Percentiles rank a stretch among this genome's conserved stretches.
phyloP scores from a whole-genome alignment of 345 rosid genomes.

The Populus nigra region DNA sequence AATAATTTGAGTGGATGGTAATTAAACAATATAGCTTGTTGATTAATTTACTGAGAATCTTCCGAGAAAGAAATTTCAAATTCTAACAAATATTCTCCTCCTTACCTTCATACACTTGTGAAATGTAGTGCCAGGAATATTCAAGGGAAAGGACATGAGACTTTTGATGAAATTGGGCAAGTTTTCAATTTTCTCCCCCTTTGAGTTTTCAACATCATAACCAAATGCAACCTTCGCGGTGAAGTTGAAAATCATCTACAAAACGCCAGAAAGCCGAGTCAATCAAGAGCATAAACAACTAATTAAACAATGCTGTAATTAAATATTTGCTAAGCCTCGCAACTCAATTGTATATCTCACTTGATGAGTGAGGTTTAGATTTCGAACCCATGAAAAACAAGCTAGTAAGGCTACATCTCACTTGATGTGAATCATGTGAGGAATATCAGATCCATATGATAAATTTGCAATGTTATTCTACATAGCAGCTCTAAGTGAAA shows the following conservation, averaged over 20 bases:
- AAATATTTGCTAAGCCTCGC: neutral
- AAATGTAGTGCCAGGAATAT: constrained; percentile 37
- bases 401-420: no score
- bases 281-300: neutral
- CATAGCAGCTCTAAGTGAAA: neutral
- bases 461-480: no score
- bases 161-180: constrained; percentile 3
- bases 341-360: neutral
- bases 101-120: constrained; percentile 37
- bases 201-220: constrained; percentile 14
- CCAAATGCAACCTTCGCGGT: constrained; percentile 20
- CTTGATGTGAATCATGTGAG: neutral
- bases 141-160: constrained; percentile 34
- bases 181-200: constrained; percentile 11
- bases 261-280: neutral
- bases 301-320: neutral
- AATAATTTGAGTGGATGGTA: neutral
- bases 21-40: neutral
- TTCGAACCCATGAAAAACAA: neutral
- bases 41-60: neutral
- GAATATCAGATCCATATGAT: no score
- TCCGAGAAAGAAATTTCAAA: neutral
- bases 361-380: neutral
- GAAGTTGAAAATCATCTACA: constrained; percentile 29
- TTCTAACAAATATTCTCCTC: neutral